phyloP scores from a whole-genome alignment of 306 rosid genomes.

The Cyamopsis tetragonoloba region DNA sequence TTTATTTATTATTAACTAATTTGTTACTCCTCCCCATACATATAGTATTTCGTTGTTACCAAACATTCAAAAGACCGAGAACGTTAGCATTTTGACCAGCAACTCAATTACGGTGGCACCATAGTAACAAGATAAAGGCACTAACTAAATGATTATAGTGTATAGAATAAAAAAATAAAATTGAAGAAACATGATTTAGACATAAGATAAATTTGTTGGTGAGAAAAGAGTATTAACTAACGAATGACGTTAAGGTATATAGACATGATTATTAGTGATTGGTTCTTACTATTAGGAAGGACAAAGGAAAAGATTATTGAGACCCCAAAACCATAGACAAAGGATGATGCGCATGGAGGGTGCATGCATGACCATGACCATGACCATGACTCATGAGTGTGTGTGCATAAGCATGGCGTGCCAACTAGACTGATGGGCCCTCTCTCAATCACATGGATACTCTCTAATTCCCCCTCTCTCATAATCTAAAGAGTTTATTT shows the following conservation, averaged over 20 bases:
- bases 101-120: background rate
- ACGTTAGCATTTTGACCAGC: background rate
- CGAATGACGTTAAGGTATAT: constrained; percentile 1
- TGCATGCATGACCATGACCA: constrained; percentile 33
- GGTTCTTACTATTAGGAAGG: background rate
- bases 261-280: constrained; percentile 5
- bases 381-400: too few relatives aligned
- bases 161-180: background rate
- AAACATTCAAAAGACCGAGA: background rate
- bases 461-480: too few relatives aligned
- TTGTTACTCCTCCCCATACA: background rate
- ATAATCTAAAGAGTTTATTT: too few relatives aligned
- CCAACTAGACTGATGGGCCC: constrained; percentile 29
- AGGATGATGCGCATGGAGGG: constrained; percentile 37
- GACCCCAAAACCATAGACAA: constrained; percentile 37
- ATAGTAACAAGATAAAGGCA: background rate
- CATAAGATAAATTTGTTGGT: background rate
- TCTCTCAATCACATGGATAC: too few relatives aligned
- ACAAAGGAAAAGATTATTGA: constrained; percentile 47
- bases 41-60: background rate
- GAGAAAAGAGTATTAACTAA: background rate
- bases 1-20: too few relatives aligned
- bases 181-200: background rate
- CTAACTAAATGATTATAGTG: background rate
- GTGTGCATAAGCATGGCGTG: constrained; percentile 49